Evolutionary conservation across 2,329 filamentous ascomycete genomes (phyloP), one percentile per base, ranked within the genome.

Genomic region (Aspergillus glaucus): DNA sequence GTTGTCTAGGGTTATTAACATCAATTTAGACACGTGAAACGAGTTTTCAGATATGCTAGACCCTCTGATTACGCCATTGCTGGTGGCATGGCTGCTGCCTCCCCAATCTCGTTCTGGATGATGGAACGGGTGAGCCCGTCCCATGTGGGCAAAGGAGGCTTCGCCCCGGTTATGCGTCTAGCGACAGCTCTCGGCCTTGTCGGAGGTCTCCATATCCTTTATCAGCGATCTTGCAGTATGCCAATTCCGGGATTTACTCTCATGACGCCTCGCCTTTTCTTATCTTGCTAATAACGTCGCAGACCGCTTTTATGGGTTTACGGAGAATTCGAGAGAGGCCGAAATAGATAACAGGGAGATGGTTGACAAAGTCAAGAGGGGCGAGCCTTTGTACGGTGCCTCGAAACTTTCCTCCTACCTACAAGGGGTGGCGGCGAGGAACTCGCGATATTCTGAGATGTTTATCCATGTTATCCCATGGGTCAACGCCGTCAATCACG

Each of bases 401-500:
- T 88, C 84, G 62, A 75, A 75, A 46, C 74, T 96, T 62, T 86
- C 85, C 50, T 85, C 91, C 55, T 88, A 96, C 73, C 86, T 96
- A 78, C 93, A 98, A 74, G 93, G 92, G 51, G 86, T 96, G 36
- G 91, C 93, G 46, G 84, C 88, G 51, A 80, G 93, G 61, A 95
- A 98, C 76, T 95, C 90, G 64, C 81, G 93, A 66, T 97, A 95
- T 77, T 85, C 88, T 34, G 86, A 87, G 37, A 77, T 93, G 28
- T 93, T 92, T 71, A 75, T 88, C 57, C 86, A 90, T 65, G 82
- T 92, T 47, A 75, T 98, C 49, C 91, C 92, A 36, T 97, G 91
- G 93, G 92, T 95, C 75, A 98, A 98, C 78, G 87, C 98, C 74
- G 92, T 95, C 65, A 97, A 98, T 74, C 93, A 98, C 74, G 85